Percentiles rank a stretch among this genome's conserved stretches.
Conservation (phyloP, 2,329 filamentous ascomycete genomes). For the Paraconiothyrium sp. region DNA sequence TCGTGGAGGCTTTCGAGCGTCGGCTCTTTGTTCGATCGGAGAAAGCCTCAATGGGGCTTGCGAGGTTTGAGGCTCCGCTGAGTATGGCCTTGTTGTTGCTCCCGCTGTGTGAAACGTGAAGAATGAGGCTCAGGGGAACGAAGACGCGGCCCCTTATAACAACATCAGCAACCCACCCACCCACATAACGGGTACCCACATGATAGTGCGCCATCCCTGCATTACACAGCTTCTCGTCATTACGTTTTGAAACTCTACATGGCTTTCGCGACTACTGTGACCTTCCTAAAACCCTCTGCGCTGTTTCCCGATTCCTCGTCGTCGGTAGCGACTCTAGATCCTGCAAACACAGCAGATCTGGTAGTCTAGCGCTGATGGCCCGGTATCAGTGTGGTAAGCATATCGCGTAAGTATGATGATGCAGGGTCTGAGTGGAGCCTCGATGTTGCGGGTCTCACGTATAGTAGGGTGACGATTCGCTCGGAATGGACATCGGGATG, state of each 20-base stretch:
- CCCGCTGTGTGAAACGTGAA: background rate
- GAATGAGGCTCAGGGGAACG: background rate
- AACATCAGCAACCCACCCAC: conserved; percentile 1
- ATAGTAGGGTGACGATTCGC: conserved; percentile 9
- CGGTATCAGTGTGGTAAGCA: conserved; percentile 2
- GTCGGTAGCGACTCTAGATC: conserved; percentile 11
- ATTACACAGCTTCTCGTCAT: conserved; percentile 7
- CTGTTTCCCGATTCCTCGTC: conserved; percentile 9
- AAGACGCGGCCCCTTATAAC: background rate
- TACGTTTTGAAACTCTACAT: conserved; percentile 6
- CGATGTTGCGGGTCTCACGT: background rate
- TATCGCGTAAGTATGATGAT: background rate
- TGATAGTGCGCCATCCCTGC: background rate
- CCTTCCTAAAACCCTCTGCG: conserved; percentile 4
- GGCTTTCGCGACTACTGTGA: conserved; percentile 1
- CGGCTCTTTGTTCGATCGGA: background rate
- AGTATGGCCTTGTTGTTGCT: background rate
- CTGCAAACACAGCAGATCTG: background rate
- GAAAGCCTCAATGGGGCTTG: background rate
- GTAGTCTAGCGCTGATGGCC: background rate
- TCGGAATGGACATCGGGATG: conserved; percentile 2
- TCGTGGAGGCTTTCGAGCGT: background rate
- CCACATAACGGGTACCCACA: background rate
- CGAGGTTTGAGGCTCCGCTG: background rate
- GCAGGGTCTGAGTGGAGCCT: conserved; percentile 10